Conservation (phyloP, 2,329 filamentous ascomycete genomes). For the Cordyceps fumosorosea region DNA sequence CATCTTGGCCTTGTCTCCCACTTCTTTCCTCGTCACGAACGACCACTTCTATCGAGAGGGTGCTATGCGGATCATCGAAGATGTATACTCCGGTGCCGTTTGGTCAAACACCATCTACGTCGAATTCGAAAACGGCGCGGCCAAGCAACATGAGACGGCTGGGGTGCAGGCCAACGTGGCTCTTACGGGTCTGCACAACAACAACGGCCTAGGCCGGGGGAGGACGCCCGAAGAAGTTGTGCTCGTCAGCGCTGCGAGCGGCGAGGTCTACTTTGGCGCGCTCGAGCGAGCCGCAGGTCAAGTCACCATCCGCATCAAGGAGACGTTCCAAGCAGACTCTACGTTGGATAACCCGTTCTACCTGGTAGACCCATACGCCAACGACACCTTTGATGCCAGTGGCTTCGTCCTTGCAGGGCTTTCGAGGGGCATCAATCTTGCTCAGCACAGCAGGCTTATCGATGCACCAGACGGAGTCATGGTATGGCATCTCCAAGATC, state of each 20-base stretch:
- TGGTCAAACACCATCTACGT: conserved; percentile 47
- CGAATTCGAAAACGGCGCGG: conserved; percentile 24
- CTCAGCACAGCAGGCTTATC: conserved; percentile 23
- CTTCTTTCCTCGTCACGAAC: conserved; percentile 52
- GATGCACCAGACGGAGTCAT: conserved; percentile 35
- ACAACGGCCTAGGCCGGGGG: conserved; percentile 51
- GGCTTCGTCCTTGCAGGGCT: conserved; percentile 48
- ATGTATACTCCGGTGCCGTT: conserved; percentile 30
- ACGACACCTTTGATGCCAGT: conserved; percentile 38
- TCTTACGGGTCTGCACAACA: conserved; percentile 40
- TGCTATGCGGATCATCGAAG: conserved; percentile 39
- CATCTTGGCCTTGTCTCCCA: conserved; percentile 39
- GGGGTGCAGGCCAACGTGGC: conserved; percentile 39
- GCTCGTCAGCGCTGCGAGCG: conserved; percentile 37
- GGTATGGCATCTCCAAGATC: conserved; percentile 36
- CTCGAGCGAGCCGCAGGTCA: conserved; percentile 18
- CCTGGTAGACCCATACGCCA: conserved; percentile 47
- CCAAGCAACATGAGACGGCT: conserved; percentile 21
- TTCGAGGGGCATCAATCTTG: conserved; percentile 32
- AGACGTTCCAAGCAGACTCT: conserved; percentile 37
- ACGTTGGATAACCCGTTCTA: conserved; percentile 52
- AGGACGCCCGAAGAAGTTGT: conserved; percentile 33
- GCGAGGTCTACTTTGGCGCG: conserved; percentile 37
- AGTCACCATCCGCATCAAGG: conserved; percentile 26
- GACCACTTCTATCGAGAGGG: conserved; percentile 50